These are phyloP conservation scores for Aspergillus hiratsukae DNA, from an alignment of 2,329 filamentous ascomycete genomes.

Conservation along the genomic window DNA sequence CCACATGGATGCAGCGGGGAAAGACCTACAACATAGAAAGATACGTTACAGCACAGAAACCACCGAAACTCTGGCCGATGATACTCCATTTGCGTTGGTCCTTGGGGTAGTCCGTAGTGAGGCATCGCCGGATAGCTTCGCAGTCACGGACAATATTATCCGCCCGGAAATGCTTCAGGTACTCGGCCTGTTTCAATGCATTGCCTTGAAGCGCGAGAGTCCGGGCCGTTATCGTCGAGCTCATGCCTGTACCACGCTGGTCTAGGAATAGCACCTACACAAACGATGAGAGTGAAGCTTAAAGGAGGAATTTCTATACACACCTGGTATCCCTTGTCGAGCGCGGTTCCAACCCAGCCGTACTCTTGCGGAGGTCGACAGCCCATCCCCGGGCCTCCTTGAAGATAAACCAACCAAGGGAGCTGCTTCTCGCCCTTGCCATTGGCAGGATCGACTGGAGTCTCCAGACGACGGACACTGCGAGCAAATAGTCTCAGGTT, in stretches of 20 bases:
- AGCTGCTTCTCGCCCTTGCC: constrained; percentile 43
- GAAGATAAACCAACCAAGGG: constrained; percentile 67
- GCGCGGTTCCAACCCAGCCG: constrained; percentile 63
- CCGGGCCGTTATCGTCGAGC: constrained; percentile 69
- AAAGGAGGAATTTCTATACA: constrained; percentile 3
- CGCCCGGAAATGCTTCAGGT: constrained; percentile 79
- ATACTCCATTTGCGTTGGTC: constrained; percentile 76
- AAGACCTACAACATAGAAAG: constrained; percentile 62
- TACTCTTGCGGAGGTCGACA: constrained; percentile 71
- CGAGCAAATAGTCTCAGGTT: constrained; percentile 74
- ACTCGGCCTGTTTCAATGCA: constrained; percentile 66
- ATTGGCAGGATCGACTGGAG: constrained; percentile 44
- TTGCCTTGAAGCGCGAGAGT: constrained; percentile 64
- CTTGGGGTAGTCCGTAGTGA: constrained; percentile 65
- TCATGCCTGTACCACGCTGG: constrained; percentile 83
- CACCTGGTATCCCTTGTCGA: constrained; percentile 78
- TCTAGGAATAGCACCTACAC: constrained; percentile 68
- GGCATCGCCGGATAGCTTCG: constrained; percentile 72
- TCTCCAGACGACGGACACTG: constrained; percentile 57
- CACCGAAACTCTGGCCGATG: constrained; percentile 88
- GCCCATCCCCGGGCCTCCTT: constrained; percentile 80
- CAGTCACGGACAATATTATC: constrained; percentile 87
- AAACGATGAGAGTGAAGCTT: background rate
- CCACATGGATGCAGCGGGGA: background rate
- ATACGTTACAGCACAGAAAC: constrained; percentile 80